Conservation (phyloP, 495 filamentous ascomycete genomes). For the Friedmanniomyces endolithicus region DNA sequence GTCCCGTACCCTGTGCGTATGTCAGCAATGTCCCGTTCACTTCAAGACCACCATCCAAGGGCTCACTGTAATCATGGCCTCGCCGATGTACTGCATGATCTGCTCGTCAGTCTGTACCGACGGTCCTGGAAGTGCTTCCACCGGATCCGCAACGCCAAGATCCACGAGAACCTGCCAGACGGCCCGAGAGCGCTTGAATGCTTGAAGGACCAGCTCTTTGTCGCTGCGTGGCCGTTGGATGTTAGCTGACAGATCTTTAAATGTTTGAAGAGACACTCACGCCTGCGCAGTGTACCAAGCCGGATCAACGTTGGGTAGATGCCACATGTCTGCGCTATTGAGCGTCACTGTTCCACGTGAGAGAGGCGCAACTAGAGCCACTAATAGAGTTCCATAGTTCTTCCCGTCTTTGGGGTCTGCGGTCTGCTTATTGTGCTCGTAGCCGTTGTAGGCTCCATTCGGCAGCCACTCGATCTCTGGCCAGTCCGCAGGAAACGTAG, state of each 20-base stretch:
- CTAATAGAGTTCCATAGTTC: conserved; percentile 35
- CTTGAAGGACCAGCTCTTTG: conserved; percentile 40
- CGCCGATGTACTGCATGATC: conserved; percentile 33
- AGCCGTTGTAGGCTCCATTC: conserved; percentile 8
- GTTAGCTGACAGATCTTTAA: conserved; percentile 28
- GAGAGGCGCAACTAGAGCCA: conserved; percentile 35
- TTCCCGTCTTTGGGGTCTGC: conserved; percentile 16
- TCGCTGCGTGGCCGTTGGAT: conserved; percentile 37
- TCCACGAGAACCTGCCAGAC: conserved; percentile 33
- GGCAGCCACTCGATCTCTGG: conserved; percentile 43
- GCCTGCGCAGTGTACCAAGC: conserved; percentile 40
- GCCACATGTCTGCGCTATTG: conserved; percentile 28
- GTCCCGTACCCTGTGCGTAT: too few species aligned
- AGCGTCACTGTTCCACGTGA: conserved; percentile 46
- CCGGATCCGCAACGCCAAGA: conserved; percentile 30
- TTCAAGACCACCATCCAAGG: too few species aligned
- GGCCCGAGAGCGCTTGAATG: conserved; percentile 40
- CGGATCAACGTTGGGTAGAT: conserved; percentile 41
- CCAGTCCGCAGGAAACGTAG: conserved; percentile 41
- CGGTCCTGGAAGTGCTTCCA: conserved; percentile 38
- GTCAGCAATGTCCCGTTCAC: conserved; percentile 29
- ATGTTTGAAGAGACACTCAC: conserved; percentile 26
- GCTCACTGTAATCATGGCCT: conserved; percentile 17
- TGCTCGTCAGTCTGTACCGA: conserved; percentile 38
- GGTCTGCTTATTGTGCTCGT: conserved; percentile 5